Conservation (phyloP, 495 filamentous ascomycete genomes). For the Thozetella sp. region DNA sequence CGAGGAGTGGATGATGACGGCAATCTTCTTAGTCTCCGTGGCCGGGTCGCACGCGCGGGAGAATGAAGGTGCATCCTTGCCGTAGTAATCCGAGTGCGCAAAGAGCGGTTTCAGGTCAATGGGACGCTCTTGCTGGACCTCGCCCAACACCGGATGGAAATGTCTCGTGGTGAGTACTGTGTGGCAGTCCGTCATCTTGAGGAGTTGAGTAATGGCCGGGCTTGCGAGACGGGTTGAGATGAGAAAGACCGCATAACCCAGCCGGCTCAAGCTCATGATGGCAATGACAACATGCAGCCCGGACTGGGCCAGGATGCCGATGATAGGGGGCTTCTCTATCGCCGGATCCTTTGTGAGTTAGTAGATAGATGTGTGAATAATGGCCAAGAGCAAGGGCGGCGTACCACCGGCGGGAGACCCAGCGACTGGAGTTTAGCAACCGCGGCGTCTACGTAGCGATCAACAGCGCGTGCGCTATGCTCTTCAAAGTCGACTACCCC, state of each 20-base stretch:
- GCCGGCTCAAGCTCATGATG: slow-evolving; percentile 38
- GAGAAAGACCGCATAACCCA: slow-evolving; percentile 48
- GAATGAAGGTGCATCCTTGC: neutral
- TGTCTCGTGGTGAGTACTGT: slow-evolving; percentile 28
- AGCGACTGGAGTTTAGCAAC: slow-evolving; percentile 7
- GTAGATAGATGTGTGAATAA: neutral
- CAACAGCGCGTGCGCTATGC: slow-evolving; percentile 7
- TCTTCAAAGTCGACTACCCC: slow-evolving; percentile 7
- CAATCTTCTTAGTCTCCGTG: neutral
- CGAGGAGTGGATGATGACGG: slow-evolving; percentile 42
- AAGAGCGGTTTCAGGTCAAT: neutral
- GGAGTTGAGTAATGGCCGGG: slow-evolving; percentile 41
- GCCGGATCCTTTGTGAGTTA: neutral
- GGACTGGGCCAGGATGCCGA: slow-evolving; percentile 42
- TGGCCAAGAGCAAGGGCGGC: neutral
- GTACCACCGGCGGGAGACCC: slow-evolving; percentile 7
- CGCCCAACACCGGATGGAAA: slow-evolving; percentile 20
- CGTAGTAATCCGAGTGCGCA: neutral
- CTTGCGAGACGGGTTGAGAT: slow-evolving; percentile 46
- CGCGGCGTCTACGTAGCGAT: slow-evolving; percentile 9
- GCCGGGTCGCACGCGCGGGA: neutral
- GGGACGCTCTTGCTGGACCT: slow-evolving; percentile 23
- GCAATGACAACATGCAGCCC: slow-evolving; percentile 45
- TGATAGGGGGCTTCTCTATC: slow-evolving; percentile 28
- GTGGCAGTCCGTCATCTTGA: slow-evolving; percentile 33